These are phyloP conservation scores for Colletotrichum abscissum DNA, from an alignment of 2,329 filamentous ascomycete species.

Conservation along the genomic window DNA sequence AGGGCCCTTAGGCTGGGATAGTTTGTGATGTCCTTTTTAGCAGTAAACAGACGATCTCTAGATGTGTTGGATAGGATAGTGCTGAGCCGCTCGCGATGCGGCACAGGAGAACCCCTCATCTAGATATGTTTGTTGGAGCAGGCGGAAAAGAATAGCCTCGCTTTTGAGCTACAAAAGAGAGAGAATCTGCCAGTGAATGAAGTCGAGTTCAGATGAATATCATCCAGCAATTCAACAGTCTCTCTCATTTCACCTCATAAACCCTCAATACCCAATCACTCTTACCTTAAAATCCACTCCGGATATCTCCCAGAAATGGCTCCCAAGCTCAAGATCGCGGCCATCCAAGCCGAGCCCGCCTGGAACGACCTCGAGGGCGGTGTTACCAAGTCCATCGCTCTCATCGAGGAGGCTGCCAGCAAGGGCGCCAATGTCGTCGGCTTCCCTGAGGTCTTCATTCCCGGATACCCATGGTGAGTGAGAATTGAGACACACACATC, in stretches of 20 bases:
- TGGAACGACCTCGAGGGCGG: conserved; percentile 43
- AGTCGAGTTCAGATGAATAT: background rate
- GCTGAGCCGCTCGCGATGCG: background rate
- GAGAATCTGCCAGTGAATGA: background rate
- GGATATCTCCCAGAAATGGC: background rate
- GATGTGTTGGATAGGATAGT: conserved; percentile 5
- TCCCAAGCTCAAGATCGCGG: conserved; percentile 39
- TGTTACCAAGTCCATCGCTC: conserved; percentile 49
- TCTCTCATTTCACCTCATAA: background rate
- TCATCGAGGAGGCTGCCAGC: conserved; percentile 45
- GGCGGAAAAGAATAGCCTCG: background rate
- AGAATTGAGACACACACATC: too few species aligned
- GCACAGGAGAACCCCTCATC: background rate
- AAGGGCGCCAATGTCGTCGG: conserved; percentile 47
- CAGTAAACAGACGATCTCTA: background rate
- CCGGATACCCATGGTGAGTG: conserved; percentile 57
- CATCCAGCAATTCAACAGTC: background rate
- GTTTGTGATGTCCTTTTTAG: background rate
- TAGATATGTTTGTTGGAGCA: background rate
- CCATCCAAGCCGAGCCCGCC: conserved; percentile 41
- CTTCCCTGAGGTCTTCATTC: conserved; percentile 59
- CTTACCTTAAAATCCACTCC: background rate
- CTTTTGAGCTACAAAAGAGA: background rate
- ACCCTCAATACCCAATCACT: background rate
- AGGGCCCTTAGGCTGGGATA: background rate